These are phyloP conservation scores for Sporisorium graminicola DNA, from an alignment of 1,284 basidiomycete genomes.

Conservation along the genomic window DNA sequence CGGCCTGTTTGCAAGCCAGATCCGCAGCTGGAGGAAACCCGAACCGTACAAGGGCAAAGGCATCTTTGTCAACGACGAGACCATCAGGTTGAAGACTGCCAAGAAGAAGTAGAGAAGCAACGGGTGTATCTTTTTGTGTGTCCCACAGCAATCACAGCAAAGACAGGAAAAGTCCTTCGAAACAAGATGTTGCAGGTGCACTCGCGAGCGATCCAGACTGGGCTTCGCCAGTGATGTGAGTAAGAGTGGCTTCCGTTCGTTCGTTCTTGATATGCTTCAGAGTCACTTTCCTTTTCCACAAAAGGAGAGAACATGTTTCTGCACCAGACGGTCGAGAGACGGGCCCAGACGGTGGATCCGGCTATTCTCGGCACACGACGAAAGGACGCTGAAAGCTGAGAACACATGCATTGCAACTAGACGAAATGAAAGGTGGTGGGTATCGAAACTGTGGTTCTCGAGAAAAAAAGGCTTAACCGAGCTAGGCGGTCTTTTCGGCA, in stretches of 20 bases:
- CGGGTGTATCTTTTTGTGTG: not conserved
- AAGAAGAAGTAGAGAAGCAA: conserved; percentile 85
- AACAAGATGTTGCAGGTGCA: too few relatives aligned
- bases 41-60: conserved; percentile 93
- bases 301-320: too few relatives aligned
- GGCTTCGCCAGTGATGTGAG: too few relatives aligned
- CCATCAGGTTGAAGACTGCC: conserved; percentile 86
- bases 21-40: conserved; percentile 85
- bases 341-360: too few relatives aligned
- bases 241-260: too few relatives aligned
- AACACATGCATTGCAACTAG: not conserved
- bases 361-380: not conserved
- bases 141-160: too few relatives aligned
- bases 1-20: conserved; percentile 87
- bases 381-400: not conserved
- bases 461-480: not conserved
- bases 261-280: too few relatives aligned
- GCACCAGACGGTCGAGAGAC: too few relatives aligned
- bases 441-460: not conserved
- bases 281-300: too few relatives aligned
- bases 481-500: conserved; percentile 40
- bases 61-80: conserved; percentile 89
- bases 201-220: too few relatives aligned
- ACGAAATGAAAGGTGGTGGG: conserved; percentile 6
- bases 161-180: too few relatives aligned